phyloP scores from a whole-genome alignment of 2,329 filamentous ascomycete species.

The Diaporthe citrichinensis region DNA sequence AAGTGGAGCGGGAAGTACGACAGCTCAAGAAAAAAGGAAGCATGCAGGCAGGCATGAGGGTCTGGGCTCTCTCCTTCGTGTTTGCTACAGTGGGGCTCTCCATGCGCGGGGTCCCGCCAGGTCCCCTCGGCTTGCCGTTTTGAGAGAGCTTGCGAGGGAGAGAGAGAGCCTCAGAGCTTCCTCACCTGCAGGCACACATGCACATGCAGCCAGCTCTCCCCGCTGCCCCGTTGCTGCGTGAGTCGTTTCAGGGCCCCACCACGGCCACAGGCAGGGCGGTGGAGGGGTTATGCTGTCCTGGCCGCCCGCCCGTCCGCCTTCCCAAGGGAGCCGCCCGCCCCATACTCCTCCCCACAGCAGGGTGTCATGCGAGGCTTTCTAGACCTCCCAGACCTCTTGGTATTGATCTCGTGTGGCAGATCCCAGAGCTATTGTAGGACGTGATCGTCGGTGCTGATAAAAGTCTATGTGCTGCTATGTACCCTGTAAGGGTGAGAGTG shows the following conservation, averaged over 20 bases:
- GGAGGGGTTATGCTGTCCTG: neutral
- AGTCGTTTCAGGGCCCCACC: conserved; percentile 28
- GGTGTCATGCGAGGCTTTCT: conserved; percentile 27
- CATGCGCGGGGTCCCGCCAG: conserved; percentile 30
- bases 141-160: neutral
- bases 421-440: neutral
- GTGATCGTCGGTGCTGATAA: conserved; percentile 17
- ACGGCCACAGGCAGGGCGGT: neutral
- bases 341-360: conserved; percentile 14
- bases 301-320: neutral
- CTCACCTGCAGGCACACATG: neutral
- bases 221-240: conserved; percentile 2
- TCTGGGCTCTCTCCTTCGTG: conserved; percentile 15
- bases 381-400: conserved; percentile 17
- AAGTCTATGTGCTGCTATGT: neutral
- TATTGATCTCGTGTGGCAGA: conserved; percentile 6
- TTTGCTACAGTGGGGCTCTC: conserved; percentile 20
- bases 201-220: neutral
- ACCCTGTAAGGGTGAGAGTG: neutral
- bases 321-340: conserved; percentile 6
- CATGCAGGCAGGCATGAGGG: neutral
- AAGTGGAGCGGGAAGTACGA: neutral
- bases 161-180: neutral
- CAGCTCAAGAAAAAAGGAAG: neutral
- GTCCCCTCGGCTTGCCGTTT: neutral